A percentile compares a stretch with the other conserved stretches of the same genome.
These are phyloP conservation scores for Bipolaris victoriae DNA, from an alignment of 2,329 filamentous ascomycete genomes.

Conservation along the genomic window DNA sequence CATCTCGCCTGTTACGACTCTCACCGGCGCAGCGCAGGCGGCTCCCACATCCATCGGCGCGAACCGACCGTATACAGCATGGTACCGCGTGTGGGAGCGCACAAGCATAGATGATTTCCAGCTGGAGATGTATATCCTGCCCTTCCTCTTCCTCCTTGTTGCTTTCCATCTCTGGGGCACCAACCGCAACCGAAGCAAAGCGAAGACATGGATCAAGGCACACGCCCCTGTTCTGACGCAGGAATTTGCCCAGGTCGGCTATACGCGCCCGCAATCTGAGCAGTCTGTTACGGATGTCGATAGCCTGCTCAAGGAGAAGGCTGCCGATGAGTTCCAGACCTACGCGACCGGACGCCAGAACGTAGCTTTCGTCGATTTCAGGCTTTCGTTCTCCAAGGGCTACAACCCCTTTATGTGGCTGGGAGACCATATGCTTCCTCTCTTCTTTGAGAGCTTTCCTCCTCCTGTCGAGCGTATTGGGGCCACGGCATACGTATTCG, in stretches of 20 bases:
- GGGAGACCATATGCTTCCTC: constrained; percentile 71
- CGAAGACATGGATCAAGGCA: constrained; percentile 78
- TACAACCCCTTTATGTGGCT: constrained; percentile 77
- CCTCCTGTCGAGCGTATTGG: constrained; percentile 75
- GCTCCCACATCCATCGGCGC: constrained; percentile 50
- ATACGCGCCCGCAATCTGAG: constrained; percentile 54
- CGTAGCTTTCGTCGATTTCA: constrained; percentile 86
- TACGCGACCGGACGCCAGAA: constrained; percentile 95
- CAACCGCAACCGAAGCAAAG: constrained; percentile 77
- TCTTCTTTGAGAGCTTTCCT: constrained; percentile 80
- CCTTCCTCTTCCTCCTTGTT: constrained; percentile 75
- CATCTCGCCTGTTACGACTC: constrained; percentile 52
- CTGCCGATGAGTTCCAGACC: constrained; percentile 80
- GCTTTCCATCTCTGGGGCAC: constrained; percentile 82
- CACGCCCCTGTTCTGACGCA: constrained; percentile 73
- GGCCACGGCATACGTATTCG: constrained; percentile 83
- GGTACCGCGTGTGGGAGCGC: constrained; percentile 97
- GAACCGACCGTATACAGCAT: constrained; percentile 79
- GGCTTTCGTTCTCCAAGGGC: constrained; percentile 79
- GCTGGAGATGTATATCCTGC: constrained; percentile 81
- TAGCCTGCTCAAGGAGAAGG: constrained; percentile 80
- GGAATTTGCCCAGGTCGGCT: constrained; percentile 90
- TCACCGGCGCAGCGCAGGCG: constrained; percentile 41
- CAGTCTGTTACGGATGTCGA: constrained; percentile 55
- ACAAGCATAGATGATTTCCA: constrained; percentile 83